phyloP scores from a whole-genome alignment of 306 rosid genomes.

The Prinsepia uniflora region DNA sequence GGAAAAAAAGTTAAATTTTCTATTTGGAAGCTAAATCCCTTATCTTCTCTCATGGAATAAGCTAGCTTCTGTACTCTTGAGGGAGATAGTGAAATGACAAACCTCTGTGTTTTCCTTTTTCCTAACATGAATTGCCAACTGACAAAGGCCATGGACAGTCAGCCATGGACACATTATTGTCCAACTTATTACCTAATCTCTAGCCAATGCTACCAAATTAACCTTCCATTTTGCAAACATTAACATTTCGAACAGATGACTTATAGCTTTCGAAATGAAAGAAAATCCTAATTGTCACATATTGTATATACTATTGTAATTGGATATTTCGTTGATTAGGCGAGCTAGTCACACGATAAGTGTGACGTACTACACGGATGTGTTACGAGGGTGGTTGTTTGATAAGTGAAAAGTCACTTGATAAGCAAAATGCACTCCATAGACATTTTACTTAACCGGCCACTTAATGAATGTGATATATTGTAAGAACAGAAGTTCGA shows the following conservation, averaged over 20 bases:
- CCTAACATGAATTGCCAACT: slow-evolving; percentile 1
- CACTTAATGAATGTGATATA: neutral
- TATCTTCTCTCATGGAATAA: neutral
- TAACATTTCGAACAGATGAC: neutral
- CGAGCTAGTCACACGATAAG: too few relatives aligned
- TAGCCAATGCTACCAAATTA: neutral
- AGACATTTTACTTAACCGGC: neutral
- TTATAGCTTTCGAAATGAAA: too few relatives aligned
- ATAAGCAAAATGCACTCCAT: too few relatives aligned
- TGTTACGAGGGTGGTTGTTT: too few relatives aligned
- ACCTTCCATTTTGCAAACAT: neutral
- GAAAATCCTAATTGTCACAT: too few relatives aligned
- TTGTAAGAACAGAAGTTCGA: too few relatives aligned
- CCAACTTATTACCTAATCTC: neutral
- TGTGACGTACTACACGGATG: too few relatives aligned
- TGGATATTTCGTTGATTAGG: too few relatives aligned
- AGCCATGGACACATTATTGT: neutral
- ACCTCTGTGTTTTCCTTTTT: slow-evolving; percentile 26
- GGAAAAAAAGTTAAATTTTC: slow-evolving; percentile 3
- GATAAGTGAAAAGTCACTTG: too few relatives aligned
- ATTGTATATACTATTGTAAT: too few relatives aligned
- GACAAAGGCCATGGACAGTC: neutral
- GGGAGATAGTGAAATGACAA: slow-evolving; percentile 5
- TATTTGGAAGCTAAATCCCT: neutral
- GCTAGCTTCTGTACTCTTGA: neutral